Conservation (phyloP, 2,329 filamentous ascomycete species). For the Chaetomiaceae sp. region DNA sequence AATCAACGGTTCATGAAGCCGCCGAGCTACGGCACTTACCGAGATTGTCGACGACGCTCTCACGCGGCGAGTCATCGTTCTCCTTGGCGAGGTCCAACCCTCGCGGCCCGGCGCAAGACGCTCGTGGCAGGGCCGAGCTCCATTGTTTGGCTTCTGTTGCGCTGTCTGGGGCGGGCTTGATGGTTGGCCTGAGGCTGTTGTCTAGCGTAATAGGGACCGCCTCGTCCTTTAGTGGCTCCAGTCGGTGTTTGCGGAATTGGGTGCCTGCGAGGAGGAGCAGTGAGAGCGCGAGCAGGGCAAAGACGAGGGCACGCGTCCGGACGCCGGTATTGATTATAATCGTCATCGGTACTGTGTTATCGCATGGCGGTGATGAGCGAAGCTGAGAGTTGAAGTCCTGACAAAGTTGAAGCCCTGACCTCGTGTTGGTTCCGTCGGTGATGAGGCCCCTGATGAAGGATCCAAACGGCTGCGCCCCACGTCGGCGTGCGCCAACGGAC, state of each 20-base stretch:
- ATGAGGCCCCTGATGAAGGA: too few relatives aligned
- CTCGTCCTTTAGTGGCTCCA: not conserved
- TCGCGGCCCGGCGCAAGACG: not conserved
- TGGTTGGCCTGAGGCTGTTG: not conserved
- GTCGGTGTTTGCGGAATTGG: not conserved
- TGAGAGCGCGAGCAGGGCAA: not conserved
- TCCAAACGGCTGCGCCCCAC: too few relatives aligned
- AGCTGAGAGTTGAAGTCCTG: too few relatives aligned
- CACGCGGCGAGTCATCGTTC: slow-evolving; percentile 1
- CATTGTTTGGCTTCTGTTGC: slow-evolving; percentile 2
- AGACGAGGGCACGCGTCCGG: not conserved
- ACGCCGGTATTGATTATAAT: not conserved
- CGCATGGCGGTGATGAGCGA: too few relatives aligned
- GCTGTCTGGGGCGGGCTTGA: not conserved
- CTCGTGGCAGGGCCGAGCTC: not conserved
- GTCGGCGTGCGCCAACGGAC: too few relatives aligned
- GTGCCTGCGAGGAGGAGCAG: not conserved
- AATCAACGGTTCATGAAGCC: too few relatives aligned
- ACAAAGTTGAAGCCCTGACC: too few relatives aligned
- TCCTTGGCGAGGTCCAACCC: not conserved
- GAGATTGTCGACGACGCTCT: not conserved
- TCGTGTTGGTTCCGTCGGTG: too few relatives aligned
- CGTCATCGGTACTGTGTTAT: too few relatives aligned
- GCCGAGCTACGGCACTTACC: not conserved
- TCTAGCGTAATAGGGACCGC: not conserved